Conservation (phyloP, 345 rosid genomes). For the Gynandropsis gynandra region DNA sequence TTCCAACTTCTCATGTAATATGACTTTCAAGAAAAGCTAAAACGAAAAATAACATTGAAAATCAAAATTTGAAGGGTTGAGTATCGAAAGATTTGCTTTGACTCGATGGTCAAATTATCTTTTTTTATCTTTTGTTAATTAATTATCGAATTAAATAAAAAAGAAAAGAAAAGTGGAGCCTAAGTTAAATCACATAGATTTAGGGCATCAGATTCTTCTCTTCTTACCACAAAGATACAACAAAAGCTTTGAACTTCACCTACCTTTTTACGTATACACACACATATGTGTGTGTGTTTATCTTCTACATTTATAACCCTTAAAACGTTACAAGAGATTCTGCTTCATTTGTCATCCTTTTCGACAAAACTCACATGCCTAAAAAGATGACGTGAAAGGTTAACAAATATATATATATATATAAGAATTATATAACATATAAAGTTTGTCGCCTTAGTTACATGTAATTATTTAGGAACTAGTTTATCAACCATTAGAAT, state of each 20-base stretch:
- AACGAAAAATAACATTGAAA: too few relatives aligned
- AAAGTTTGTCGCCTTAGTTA: too few relatives aligned
- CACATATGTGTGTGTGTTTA: not conserved
- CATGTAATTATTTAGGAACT: too few relatives aligned
- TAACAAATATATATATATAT: conserved; percentile 14
- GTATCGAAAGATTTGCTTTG: conserved; percentile 11
- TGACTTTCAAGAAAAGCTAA: too few relatives aligned
- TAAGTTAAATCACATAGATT: not conserved
- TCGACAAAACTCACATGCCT: conserved; percentile 18
- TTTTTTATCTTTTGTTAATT: conserved; percentile 4
- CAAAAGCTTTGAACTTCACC: conserved; percentile 26
- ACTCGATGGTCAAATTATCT: conserved; percentile 8
- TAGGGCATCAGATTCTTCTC: conserved; percentile 29
- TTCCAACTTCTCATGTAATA: too few relatives aligned
- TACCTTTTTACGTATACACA: conserved; percentile 14
- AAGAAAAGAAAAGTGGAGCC: conserved; percentile 1
- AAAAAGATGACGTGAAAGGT: conserved; percentile 23
- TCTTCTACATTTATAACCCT: conserved; percentile 15
- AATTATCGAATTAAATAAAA: not conserved
- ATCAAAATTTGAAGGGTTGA: not conserved
- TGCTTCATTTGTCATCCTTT: conserved; percentile 23
- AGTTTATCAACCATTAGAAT: too few relatives aligned
- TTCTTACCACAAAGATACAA: conserved; percentile 25
- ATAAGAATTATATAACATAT: conserved; percentile 2
- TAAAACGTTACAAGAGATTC: conserved; percentile 12